A percentile compares a stretch with the other conserved stretches of the same genome.
Conservation (phyloP, 1,139 yeast species). For the Hansenula lynferdii region DNA sequence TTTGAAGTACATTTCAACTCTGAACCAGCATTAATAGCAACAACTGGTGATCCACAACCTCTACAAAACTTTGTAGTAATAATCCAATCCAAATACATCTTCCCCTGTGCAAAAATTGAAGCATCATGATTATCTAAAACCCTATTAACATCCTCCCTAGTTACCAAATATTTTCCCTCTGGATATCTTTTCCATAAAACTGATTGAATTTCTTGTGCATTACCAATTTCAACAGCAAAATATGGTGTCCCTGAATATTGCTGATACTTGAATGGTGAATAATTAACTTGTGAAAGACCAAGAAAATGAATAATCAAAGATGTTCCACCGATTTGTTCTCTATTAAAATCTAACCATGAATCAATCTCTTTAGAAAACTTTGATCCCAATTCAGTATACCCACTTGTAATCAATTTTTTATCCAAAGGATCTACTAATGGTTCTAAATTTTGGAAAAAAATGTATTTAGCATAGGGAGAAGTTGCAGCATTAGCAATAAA, state of each 20-base stretch:
- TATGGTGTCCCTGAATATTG: slow-evolving; percentile 70
- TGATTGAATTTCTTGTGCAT: slow-evolving; percentile 13
- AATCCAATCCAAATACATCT: slow-evolving; percentile 86
- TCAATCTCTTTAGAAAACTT: slow-evolving; percentile 13
- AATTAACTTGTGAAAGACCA: slow-evolving; percentile 55
- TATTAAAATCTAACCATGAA: slow-evolving; percentile 13
- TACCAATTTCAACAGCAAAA: slow-evolving; percentile 69
- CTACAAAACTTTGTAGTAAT: slow-evolving; percentile 73
- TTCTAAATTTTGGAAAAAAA: slow-evolving; percentile 40
- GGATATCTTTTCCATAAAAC: slow-evolving; percentile 13
- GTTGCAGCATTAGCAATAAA: no score
- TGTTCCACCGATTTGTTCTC: slow-evolving; percentile 3
- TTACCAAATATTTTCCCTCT: slow-evolving; percentile 9
- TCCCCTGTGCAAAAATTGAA: slow-evolving; percentile 72
- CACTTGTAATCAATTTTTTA: slow-evolving; percentile 7
- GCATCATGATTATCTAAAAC: slow-evolving; percentile 43
- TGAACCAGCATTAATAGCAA: slow-evolving; percentile 80
- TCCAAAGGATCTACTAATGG: slow-evolving; percentile 18
- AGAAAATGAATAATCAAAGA: slow-evolving; percentile 37
- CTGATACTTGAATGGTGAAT: slow-evolving; percentile 29
- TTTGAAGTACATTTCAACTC: slow-evolving; percentile 62
- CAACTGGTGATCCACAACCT: slow-evolving; percentile 74
- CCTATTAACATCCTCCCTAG: slow-evolving; percentile 26
- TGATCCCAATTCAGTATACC: slow-evolving; percentile 12
- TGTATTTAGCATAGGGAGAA: slow-evolving; percentile 32